These are phyloP conservation scores for Westerdykella ornata DNA, from an alignment of 2,329 filamentous ascomycete species.

Conservation along the genomic window DNA sequence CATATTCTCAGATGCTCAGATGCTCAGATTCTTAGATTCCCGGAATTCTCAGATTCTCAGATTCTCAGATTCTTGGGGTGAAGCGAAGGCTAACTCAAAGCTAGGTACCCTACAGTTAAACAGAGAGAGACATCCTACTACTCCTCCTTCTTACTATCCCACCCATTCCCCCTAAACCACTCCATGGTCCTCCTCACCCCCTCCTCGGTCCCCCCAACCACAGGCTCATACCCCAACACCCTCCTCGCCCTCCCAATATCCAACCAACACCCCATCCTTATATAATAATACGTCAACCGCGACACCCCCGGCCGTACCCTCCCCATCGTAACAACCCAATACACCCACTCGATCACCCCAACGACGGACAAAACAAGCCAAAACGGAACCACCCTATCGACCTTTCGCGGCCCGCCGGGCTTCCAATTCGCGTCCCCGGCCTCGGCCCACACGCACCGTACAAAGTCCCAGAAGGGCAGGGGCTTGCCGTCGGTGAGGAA, in stretches of 20 bases:
- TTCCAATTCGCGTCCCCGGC: slow-evolving; percentile 4
- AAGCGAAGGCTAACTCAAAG: too few relatives aligned
- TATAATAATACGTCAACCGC: background rate
- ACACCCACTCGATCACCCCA: slow-evolving; percentile 3
- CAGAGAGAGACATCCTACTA: too few relatives aligned
- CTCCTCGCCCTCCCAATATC: slow-evolving; percentile 7
- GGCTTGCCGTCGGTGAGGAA: slow-evolving; percentile 10
- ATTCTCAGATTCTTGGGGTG: too few relatives aligned
- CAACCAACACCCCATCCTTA: slow-evolving; percentile 7
- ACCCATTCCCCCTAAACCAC: background rate
- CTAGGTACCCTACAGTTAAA: too few relatives aligned
- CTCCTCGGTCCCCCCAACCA: slow-evolving; percentile 1
- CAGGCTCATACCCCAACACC: slow-evolving; percentile 8
- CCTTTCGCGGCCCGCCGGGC: background rate
- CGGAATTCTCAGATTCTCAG: too few relatives aligned
- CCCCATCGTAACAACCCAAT: slow-evolving; percentile 6
- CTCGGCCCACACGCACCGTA: slow-evolving; percentile 1
- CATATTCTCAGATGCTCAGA: too few relatives aligned
- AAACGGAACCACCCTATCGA: slow-evolving; percentile 4
- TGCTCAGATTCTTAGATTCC: too few relatives aligned
- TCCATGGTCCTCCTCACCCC: slow-evolving; percentile 2
- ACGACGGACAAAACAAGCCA: slow-evolving; percentile 2
- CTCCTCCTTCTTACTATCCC: too few relatives aligned
- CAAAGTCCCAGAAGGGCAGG: slow-evolving; percentile 12
- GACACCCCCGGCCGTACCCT: background rate